A percentile compares a stretch with the other conserved stretches of the same genome.
phyloP scores from a whole-genome alignment of 2,329 filamentous ascomycete genomes.

The Thielaviopsis euricoi region DNA sequence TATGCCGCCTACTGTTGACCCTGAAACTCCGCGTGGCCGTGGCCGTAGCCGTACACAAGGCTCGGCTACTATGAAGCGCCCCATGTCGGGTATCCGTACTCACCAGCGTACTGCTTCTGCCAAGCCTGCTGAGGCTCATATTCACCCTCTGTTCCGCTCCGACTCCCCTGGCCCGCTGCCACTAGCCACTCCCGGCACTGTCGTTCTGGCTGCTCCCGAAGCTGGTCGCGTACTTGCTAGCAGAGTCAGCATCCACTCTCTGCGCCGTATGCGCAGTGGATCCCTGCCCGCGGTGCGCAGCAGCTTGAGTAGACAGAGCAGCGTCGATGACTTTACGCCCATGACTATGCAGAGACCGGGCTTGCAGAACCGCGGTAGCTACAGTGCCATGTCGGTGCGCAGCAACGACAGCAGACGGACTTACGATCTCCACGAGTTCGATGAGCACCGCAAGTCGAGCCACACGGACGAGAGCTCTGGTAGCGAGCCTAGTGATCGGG shows the following conservation, averaged over 20 bases:
- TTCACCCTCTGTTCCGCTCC: constrained; percentile 62
- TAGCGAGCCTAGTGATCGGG: constrained; percentile 22
- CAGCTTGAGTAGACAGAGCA: constrained; percentile 33
- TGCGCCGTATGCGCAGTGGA: constrained; percentile 38
- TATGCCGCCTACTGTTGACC: constrained; percentile 8
- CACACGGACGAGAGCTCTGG: background rate
- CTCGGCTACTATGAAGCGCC: background rate
- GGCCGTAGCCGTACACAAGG: constrained; percentile 11
- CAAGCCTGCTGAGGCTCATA: constrained; percentile 43
- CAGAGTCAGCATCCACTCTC: constrained; percentile 38
- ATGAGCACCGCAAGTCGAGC: constrained; percentile 6
- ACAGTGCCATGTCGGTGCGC: constrained; percentile 3
- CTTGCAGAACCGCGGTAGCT: background rate
- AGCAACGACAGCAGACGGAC: constrained; percentile 10
- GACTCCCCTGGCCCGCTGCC: constrained; percentile 54
- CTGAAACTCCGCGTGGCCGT: constrained; percentile 5
- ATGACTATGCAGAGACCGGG: background rate
- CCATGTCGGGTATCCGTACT: background rate
- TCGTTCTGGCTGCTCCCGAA: constrained; percentile 53
- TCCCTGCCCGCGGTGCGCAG: constrained; percentile 30
- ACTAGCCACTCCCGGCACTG: constrained; percentile 49
- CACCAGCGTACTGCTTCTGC: constrained; percentile 13
- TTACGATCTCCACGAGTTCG: background rate
- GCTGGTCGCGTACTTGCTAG: constrained; percentile 27
- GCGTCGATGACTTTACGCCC: constrained; percentile 29